These are phyloP conservation scores for Colletotrichum cuscutae DNA, from an alignment of 2,329 filamentous ascomycete genomes.

Conservation along the genomic window DNA sequence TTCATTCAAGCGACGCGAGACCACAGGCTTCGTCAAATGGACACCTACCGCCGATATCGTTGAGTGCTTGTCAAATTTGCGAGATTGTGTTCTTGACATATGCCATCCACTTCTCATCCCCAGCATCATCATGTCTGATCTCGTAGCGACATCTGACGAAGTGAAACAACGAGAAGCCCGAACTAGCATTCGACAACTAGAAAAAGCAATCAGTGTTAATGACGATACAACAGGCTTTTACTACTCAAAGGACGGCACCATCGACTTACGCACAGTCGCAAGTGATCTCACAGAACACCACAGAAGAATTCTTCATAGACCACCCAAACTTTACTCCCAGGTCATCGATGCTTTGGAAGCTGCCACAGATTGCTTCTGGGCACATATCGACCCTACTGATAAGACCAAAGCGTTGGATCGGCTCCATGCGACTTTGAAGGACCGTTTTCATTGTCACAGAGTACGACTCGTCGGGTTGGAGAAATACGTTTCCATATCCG, in stretches of 20 bases:
- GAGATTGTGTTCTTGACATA: constrained; percentile 32
- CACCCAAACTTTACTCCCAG: not conserved
- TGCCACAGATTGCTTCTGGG: not conserved
- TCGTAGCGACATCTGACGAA: constrained; percentile 64
- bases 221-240: not conserved
- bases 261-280: not conserved
- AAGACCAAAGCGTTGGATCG: not conserved
- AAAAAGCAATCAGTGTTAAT: constrained; percentile 63
- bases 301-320: not conserved
- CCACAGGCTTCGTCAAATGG: not conserved
- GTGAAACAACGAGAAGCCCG: constrained; percentile 69
- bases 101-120: constrained; percentile 69
- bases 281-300: not conserved
- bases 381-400: not conserved
- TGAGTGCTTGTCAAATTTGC: not conserved
- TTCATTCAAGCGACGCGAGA: not conserved
- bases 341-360: not conserved
- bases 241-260: not conserved
- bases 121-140: constrained; percentile 66
- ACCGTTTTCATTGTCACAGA: not conserved
- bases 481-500: not conserved
- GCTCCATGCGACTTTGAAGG: not conserved
- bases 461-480: not conserved
- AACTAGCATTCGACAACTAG: constrained; percentile 70
- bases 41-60: not conserved